Evolutionary conservation across 805 yeast genomes (phyloP).

Genomic region (Candida sphagnicola): DNA sequence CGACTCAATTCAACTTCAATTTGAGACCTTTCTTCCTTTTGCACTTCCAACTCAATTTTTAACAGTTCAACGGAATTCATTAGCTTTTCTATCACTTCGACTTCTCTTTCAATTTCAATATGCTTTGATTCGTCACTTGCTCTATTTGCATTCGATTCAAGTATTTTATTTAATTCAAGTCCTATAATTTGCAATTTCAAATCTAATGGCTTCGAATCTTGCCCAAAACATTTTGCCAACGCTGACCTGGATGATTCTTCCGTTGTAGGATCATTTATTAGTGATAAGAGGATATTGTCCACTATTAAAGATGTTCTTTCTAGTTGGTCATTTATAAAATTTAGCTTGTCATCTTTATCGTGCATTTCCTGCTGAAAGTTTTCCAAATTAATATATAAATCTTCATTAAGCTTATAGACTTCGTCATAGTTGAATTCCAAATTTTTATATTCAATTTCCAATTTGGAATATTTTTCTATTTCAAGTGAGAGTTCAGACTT

Average conservation of each 20-base stretch:
- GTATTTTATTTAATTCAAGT: conserved; percentile 15
- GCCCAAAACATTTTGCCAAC: conserved; percentile 13
- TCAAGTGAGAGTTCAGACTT: not conserved
- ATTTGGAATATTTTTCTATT: conserved; percentile 7
- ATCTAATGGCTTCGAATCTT: conserved; percentile 15
- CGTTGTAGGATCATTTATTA: conserved; percentile 16
- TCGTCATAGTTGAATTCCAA: conserved; percentile 29
- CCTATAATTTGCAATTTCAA: conserved; percentile 19
- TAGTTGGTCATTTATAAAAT: conserved; percentile 9
- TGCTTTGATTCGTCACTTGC: not conserved
- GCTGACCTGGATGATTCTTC: conserved; percentile 15
- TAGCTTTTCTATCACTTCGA: conserved; percentile 16
- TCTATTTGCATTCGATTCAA: conserved; percentile 5
- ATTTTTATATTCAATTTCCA: conserved; percentile 17
- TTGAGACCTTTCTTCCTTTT: conserved; percentile 15
- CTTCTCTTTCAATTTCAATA: conserved; percentile 8
- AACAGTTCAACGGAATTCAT: conserved; percentile 19
- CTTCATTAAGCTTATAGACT: conserved; percentile 32
- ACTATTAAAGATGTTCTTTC: conserved; percentile 13
- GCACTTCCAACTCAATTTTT: conserved; percentile 16
- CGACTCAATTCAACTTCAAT: conserved; percentile 17
- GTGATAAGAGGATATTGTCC: conserved; percentile 16
- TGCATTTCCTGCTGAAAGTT: conserved; percentile 28
- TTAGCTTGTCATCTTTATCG: conserved; percentile 21
- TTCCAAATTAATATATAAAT: conserved; percentile 33